Conservation (phyloP, 768 basidiomycete genomes). For the Lactarius quietus region DNA sequence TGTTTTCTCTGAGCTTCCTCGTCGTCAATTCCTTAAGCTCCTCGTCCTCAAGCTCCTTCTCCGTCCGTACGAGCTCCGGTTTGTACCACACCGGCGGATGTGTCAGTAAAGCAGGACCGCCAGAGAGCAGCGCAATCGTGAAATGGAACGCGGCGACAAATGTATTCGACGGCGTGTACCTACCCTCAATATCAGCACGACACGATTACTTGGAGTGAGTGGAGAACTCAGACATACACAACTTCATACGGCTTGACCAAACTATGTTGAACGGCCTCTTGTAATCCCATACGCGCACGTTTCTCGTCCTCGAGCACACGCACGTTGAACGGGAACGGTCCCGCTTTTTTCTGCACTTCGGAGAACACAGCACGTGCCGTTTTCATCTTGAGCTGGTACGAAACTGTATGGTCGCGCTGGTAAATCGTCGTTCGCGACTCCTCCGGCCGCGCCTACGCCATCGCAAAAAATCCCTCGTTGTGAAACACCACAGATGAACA, state of each 20-base stretch:
- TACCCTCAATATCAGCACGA: slow-evolving; percentile 31
- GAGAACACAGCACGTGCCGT: slow-evolving; percentile 95
- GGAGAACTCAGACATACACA: slow-evolving; percentile 51
- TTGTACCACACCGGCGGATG: slow-evolving; percentile 92
- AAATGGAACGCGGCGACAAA: slow-evolving; percentile 96
- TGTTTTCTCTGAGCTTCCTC: slow-evolving; percentile 79
- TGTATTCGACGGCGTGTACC: slow-evolving; percentile 78
- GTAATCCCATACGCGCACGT: slow-evolving; percentile 88
- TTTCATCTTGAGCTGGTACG: slow-evolving; percentile 97
- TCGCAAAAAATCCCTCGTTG: slow-evolving; percentile 5
- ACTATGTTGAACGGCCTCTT: slow-evolving; percentile 93
- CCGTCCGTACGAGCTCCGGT: slow-evolving; percentile 83
- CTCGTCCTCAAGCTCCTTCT: slow-evolving; percentile 85
- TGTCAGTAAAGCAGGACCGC: slow-evolving; percentile 83
- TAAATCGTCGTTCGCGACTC: slow-evolving; percentile 91
- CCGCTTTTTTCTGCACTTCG: slow-evolving; percentile 97
- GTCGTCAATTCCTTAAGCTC: slow-evolving; percentile 76
- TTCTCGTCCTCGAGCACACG: slow-evolving; percentile 95
- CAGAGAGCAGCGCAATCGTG: slow-evolving; percentile 89
- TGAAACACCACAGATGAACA: not conserved
- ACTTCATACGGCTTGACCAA: slow-evolving; percentile 95
- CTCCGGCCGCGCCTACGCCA: slow-evolving; percentile 73
- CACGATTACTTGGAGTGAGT: not conserved
- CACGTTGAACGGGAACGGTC: slow-evolving; percentile 96
- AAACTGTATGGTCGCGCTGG: slow-evolving; percentile 80